These are phyloP conservation scores for Acorus gramineus DNA, from an alignment of 106 monocot genomes.

Conservation along the genomic window DNA sequence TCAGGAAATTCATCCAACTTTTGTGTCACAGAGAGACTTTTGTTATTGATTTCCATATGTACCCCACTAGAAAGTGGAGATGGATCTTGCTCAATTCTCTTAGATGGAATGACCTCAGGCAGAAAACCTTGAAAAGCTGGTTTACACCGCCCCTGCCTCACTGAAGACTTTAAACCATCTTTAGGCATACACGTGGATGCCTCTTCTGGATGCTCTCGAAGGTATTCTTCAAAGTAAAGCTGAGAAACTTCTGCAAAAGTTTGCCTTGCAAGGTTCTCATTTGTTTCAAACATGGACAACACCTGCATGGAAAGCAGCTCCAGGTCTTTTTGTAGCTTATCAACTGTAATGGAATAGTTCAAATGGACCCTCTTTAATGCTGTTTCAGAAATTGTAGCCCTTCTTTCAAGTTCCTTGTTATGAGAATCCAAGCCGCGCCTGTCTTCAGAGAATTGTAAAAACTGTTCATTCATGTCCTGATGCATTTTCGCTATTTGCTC, in stretches of 20 bases:
- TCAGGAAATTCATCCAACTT: conserved; percentile 5
- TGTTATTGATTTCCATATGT: conserved; percentile 9
- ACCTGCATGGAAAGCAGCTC: conserved; percentile 92
- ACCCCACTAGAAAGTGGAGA: conserved; percentile 14
- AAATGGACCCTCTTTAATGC: conserved; percentile 68
- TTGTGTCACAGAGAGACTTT: conserved; percentile 4
- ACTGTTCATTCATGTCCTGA: conserved; percentile 63
- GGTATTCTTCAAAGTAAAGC: conserved; percentile 14
- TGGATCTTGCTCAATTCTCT: conserved; percentile 6
- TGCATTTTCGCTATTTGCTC: conserved; percentile 57
- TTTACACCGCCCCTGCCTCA: conserved; percentile 7
- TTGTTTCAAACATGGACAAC: conserved; percentile 87
- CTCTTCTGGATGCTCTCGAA: conserved; percentile 15
- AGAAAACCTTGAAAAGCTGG: conserved; percentile 11
- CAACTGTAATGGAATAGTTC: conserved; percentile 71
- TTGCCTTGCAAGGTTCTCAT: conserved; percentile 81
- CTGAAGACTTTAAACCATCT: conserved; percentile 1
- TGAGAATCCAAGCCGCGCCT: conserved; percentile 43
- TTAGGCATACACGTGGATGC: conserved; percentile 4
- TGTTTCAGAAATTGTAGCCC: conserved; percentile 58
- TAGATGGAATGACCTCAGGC: conserved; percentile 3
- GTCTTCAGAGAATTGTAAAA: conserved; percentile 51
- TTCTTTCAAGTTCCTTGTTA: conserved; percentile 69
- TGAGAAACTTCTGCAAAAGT: conserved; percentile 51
- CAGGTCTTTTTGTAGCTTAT: conserved; percentile 82